phyloP scores from a whole-genome alignment of 805 yeast species.

The Candida orba region DNA sequence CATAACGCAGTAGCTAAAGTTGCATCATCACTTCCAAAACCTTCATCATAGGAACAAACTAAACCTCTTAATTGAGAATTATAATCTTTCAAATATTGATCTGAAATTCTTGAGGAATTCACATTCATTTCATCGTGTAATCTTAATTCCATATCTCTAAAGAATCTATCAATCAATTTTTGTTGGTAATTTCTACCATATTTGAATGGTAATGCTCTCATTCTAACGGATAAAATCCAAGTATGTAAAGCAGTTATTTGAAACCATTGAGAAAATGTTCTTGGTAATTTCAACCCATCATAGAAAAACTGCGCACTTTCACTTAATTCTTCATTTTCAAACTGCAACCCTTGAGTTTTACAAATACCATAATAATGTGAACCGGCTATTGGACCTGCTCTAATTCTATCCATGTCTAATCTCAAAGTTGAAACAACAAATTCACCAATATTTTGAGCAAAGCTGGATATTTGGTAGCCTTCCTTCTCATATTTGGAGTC shows the following conservation, averaged over 20 bases:
- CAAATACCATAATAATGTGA: conserved; percentile 81
- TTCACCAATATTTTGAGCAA: conserved; percentile 59
- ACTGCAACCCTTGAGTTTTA: conserved; percentile 75
- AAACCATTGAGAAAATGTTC: conserved; percentile 92
- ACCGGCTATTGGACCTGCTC: conserved; percentile 95
- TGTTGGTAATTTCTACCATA: conserved; percentile 88
- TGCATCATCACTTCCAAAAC: conserved; percentile 69
- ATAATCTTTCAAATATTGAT: conserved; percentile 81
- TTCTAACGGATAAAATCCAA: conserved; percentile 90
- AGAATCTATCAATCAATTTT: conserved; percentile 80
- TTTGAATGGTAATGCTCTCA: conserved; percentile 93
- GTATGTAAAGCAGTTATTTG: conserved; percentile 86
- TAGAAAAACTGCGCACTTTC: conserved; percentile 79
- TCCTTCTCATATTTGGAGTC: conserved; percentile 32
- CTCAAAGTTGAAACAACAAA: conserved; percentile 49
- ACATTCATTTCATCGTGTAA: conserved; percentile 83
- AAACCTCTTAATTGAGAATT: conserved; percentile 86
- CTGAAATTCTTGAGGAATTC: conserved; percentile 71
- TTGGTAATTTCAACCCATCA: conserved; percentile 73
- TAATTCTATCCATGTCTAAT: conserved; percentile 83
- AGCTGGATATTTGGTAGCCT: conserved; percentile 35
- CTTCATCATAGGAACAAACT: conserved; percentile 90
- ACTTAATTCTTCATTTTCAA: conserved; percentile 63
- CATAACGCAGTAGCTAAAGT: conserved; percentile 73
- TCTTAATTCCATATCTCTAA: conserved; percentile 83